These are phyloP conservation scores for Citrus unshiu DNA, from an alignment of 345 rosid species.

Conservation along the genomic window DNA sequence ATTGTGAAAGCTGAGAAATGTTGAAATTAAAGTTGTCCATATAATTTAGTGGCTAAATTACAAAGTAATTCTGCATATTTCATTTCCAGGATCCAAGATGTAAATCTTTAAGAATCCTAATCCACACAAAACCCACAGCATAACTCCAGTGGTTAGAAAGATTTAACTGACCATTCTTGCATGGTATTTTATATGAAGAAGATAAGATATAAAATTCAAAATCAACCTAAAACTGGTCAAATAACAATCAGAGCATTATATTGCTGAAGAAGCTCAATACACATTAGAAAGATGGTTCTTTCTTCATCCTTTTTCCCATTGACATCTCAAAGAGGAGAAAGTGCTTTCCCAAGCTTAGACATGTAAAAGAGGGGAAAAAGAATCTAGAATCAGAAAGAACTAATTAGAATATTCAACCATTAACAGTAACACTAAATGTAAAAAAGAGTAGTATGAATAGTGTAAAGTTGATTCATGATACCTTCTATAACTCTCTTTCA, in stretches of 20 bases:
- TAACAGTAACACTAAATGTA: neutral
- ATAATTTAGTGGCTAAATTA: neutral
- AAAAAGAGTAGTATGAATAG: neutral
- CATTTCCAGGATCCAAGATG: neutral
- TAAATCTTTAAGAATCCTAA: neutral
- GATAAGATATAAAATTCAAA: neutral
- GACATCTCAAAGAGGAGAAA: too few relatives aligned
- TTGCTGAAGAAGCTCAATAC: too few relatives aligned
- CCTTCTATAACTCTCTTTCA: constrained; percentile 6
- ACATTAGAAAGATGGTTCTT: too few relatives aligned
- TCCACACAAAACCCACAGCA: neutral
- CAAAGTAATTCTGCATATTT: neutral
- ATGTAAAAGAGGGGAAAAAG: neutral
- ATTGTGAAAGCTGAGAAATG: neutral
- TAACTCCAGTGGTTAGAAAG: neutral
- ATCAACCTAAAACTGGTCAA: neutral
- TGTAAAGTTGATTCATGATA: constrained; percentile 3
- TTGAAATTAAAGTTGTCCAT: neutral
- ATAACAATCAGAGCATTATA: neutral
- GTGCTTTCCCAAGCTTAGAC: neutral
- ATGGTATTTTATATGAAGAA: neutral
- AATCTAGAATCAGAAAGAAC: neutral
- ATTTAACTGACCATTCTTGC: neutral
- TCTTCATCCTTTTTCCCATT: too few relatives aligned
- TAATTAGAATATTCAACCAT: neutral